Percentiles rank a stretch among this genome's conserved stretches.
Conservation (phyloP, 148 eudicot species). For the Rheum nobile region DNA sequence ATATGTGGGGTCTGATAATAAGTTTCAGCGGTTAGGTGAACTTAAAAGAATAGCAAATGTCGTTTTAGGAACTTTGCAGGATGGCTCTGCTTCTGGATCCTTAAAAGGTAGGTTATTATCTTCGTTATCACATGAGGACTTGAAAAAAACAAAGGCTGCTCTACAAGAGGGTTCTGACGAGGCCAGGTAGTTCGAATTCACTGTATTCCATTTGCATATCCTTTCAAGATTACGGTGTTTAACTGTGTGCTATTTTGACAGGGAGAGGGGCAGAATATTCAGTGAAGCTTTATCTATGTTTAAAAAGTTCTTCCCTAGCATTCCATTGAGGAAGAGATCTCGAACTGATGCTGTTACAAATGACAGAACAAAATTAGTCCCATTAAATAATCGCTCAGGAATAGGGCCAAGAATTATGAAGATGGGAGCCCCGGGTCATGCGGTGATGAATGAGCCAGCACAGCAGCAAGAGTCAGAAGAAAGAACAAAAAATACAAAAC, state of each 20-base stretch:
- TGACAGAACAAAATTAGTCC: constrained; percentile 26
- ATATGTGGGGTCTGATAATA: constrained; percentile 26
- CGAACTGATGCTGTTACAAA: constrained; percentile 33
- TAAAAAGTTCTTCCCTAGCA: constrained; percentile 50
- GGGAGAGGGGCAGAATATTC: constrained; percentile 48
- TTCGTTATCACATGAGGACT: constrained; percentile 27
- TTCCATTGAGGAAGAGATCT: constrained; percentile 50
- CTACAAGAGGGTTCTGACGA: constrained; percentile 35
- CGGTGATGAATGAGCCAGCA: constrained; percentile 24
- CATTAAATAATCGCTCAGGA: constrained; percentile 31
- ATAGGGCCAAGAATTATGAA: constrained; percentile 28
- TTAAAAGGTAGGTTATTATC: constrained; percentile 29
- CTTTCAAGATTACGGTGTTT: neutral
- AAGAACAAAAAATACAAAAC: constrained; percentile 33
- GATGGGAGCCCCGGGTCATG: constrained; percentile 33
- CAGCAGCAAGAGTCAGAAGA: constrained; percentile 44
- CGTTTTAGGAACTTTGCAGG: constrained; percentile 38
- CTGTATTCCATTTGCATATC: constrained; percentile 3
- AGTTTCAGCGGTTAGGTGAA: constrained; percentile 33
- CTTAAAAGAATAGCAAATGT: constrained; percentile 30
- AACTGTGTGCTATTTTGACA: constrained; percentile 11
- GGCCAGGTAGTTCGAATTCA: constrained; percentile 35
- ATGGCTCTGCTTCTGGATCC: constrained; percentile 36
- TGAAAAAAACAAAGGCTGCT: constrained; percentile 37
- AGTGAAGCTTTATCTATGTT: constrained; percentile 33